These are phyloP conservation scores for Solanum appendiculatum DNA, from an alignment of 257 asterid species.

Conservation along the genomic window DNA sequence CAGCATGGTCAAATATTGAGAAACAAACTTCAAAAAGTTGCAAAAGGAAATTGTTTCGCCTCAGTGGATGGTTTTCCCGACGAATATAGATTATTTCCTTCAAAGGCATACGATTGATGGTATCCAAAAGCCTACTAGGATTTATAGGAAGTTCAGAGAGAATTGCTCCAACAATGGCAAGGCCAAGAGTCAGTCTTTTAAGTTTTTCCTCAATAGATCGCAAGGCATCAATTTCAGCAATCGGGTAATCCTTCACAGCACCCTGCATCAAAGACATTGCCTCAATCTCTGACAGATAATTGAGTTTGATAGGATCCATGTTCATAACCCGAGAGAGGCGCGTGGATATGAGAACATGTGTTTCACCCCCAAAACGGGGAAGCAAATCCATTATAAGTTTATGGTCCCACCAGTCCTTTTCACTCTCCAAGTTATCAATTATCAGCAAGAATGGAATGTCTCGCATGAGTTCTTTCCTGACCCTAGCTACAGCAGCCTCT, in stretches of 20 bases:
- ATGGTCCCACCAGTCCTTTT: slow-evolving; percentile 98
- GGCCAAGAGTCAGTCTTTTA: slow-evolving; percentile 79
- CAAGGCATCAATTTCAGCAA: slow-evolving; percentile 70
- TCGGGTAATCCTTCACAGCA: slow-evolving; percentile 51
- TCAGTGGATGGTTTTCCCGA: slow-evolving; percentile 54
- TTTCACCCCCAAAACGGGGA: slow-evolving; percentile 88
- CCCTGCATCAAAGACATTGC: slow-evolving; percentile 92
- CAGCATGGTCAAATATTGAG: slow-evolving; percentile 93
- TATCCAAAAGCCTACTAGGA: slow-evolving; percentile 78
- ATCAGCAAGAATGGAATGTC: slow-evolving; percentile 63
- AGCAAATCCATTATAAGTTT: slow-evolving; percentile 83
- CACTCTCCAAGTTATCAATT: slow-evolving; percentile 81
- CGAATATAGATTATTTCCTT: slow-evolving; percentile 41
- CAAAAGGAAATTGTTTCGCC: slow-evolving; percentile 62
- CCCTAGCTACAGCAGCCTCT: slow-evolving; percentile 60
- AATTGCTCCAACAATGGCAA: slow-evolving; percentile 82
- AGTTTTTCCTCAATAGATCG: slow-evolving; percentile 84
- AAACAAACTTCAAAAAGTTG: slow-evolving; percentile 95
- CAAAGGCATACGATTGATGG: slow-evolving; percentile 74
- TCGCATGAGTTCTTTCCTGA: slow-evolving; percentile 78
- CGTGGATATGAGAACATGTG: slow-evolving; percentile 79
- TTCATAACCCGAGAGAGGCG: slow-evolving; percentile 65
- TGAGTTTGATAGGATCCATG: slow-evolving; percentile 71
- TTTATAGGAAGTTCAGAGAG: slow-evolving; percentile 90
- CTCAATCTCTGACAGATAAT: slow-evolving; percentile 79